These are phyloP conservation scores for Nidularia pulvinata DNA, from an alignment of 768 basidiomycete genomes.

Conservation along the genomic window DNA sequence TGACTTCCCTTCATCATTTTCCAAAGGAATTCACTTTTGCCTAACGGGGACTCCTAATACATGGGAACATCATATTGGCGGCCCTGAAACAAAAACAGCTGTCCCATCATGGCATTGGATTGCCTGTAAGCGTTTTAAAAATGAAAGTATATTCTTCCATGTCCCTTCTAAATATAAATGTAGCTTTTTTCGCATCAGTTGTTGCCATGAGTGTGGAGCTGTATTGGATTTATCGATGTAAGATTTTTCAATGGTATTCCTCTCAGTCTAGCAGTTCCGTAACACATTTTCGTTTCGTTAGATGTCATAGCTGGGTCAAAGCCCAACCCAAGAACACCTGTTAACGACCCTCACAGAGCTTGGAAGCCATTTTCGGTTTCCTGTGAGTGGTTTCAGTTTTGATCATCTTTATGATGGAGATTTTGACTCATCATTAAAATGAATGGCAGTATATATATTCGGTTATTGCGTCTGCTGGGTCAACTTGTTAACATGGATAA, in stretches of 20 bases:
- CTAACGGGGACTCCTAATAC: background rate
- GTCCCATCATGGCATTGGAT: background rate
- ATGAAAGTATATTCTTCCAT: background rate
- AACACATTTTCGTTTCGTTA: background rate
- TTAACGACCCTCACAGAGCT: slow-evolving; percentile 6
- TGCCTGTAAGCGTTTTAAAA: background rate
- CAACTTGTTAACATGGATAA: slow-evolving; percentile 7
- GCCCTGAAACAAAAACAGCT: background rate
- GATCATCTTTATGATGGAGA: background rate
- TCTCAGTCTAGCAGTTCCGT: background rate
- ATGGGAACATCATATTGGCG: background rate
- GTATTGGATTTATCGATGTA: background rate
- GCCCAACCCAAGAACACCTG: slow-evolving; percentile 6
- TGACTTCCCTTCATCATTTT: background rate
- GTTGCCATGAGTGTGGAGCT: background rate
- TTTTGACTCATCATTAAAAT: background rate
- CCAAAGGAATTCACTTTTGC: background rate
- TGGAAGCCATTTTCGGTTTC: slow-evolving; percentile 13
- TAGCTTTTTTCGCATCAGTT: background rate
- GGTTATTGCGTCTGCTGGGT: slow-evolving; percentile 9
- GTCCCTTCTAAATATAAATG: background rate
- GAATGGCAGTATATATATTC: slow-evolving; percentile 6
- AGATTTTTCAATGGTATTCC: background rate
- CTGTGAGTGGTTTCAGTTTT: slow-evolving; percentile 1
- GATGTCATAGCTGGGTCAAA: slow-evolving; percentile 8